Percentiles rank a stretch among this genome's conserved stretches.
Evolutionary conservation across 2,329 filamentous ascomycete genomes (phyloP).

Genomic region (Coleophoma eucalyptorum): DNA sequence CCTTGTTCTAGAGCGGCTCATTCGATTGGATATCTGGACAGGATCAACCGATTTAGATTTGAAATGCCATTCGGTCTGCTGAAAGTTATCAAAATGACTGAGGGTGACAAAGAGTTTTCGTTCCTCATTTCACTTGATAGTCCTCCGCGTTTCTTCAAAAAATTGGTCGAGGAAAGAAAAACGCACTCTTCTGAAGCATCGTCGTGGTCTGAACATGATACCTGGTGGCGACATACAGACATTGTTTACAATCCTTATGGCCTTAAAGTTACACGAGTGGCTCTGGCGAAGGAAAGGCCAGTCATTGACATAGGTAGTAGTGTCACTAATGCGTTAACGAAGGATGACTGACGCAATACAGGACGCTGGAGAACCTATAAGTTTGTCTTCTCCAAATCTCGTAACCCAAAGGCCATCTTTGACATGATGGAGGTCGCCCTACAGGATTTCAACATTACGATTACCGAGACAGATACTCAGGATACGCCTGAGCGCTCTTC

Average conservation of each 20-base stretch:
- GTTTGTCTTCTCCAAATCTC: slow-evolving; percentile 38
- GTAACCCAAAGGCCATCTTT: slow-evolving; percentile 15
- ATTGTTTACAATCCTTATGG: slow-evolving; percentile 43
- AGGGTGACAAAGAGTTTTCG: slow-evolving; percentile 28
- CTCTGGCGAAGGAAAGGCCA: slow-evolving; percentile 42
- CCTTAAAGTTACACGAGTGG: slow-evolving; percentile 32
- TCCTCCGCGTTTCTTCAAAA: slow-evolving; percentile 35
- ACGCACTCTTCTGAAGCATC: slow-evolving; percentile 37
- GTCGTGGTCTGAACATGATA: slow-evolving; percentile 51
- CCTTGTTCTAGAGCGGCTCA: slow-evolving; percentile 2
- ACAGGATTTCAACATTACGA: slow-evolving; percentile 67
- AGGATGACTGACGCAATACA: slow-evolving; percentile 16
- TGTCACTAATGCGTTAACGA: not conserved
- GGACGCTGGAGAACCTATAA: slow-evolving; percentile 61
- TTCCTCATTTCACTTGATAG: slow-evolving; percentile 44
- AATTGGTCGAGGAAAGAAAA: slow-evolving; percentile 20
- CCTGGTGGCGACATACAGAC: slow-evolving; percentile 62
- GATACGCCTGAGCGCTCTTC: slow-evolving; percentile 29
- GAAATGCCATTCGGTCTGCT: slow-evolving; percentile 37
- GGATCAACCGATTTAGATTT: slow-evolving; percentile 27
- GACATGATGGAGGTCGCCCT: slow-evolving; percentile 35
- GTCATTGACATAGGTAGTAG: slow-evolving; percentile 52
- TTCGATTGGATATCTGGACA: slow-evolving; percentile 13
- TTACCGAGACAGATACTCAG: slow-evolving; percentile 37
- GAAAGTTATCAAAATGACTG: slow-evolving; percentile 36